These are phyloP conservation scores for Coemansia sp. DNA, from an alignment of 192 early-diverging fungal genomes.

Conservation along the genomic window DNA sequence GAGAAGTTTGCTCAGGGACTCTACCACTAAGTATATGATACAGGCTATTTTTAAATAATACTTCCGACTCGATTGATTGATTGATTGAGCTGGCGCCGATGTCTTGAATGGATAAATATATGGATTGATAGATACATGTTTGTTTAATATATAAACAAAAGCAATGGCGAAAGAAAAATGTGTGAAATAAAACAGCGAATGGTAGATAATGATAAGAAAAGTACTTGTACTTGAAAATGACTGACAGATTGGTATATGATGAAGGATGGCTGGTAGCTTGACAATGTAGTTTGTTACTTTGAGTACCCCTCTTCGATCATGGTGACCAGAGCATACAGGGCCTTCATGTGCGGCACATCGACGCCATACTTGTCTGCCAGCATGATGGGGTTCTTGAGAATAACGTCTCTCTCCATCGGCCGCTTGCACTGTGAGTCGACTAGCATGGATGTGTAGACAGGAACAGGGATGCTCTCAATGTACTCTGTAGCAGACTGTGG, in stretches of 20 bases:
- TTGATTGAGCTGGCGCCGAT: too few relatives aligned
- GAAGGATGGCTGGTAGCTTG: background rate
- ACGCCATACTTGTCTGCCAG: slow-evolving; percentile 40
- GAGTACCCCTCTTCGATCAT: slow-evolving; percentile 39
- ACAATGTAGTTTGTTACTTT: slow-evolving; percentile 1
- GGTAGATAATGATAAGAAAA: too few relatives aligned
- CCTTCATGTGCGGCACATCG: slow-evolving; percentile 40
- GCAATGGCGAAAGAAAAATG: too few relatives aligned
- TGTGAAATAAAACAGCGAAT: too few relatives aligned
- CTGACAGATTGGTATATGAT: background rate
- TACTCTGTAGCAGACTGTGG: slow-evolving; percentile 37
- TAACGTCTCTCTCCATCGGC: slow-evolving; percentile 48
- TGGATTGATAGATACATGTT: too few relatives aligned
- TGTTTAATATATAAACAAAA: too few relatives aligned
- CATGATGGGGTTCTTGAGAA: slow-evolving; percentile 43
- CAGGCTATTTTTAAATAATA: too few relatives aligned
- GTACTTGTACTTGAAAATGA: background rate
- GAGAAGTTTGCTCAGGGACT: slow-evolving; percentile 48
- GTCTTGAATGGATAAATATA: too few relatives aligned
- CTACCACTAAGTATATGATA: slow-evolving; percentile 12
- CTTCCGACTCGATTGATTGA: too few relatives aligned
- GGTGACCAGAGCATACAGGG: slow-evolving; percentile 39
- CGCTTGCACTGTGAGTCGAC: slow-evolving; percentile 48
- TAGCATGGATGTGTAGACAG: slow-evolving; percentile 49
- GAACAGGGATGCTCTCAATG: slow-evolving; percentile 36